A percentile compares a stretch with the other conserved stretches of the same genome.
These are phyloP conservation scores for Lolium perenne DNA, from an alignment of 176 grass and related monocot species.

Conservation along the genomic window DNA sequence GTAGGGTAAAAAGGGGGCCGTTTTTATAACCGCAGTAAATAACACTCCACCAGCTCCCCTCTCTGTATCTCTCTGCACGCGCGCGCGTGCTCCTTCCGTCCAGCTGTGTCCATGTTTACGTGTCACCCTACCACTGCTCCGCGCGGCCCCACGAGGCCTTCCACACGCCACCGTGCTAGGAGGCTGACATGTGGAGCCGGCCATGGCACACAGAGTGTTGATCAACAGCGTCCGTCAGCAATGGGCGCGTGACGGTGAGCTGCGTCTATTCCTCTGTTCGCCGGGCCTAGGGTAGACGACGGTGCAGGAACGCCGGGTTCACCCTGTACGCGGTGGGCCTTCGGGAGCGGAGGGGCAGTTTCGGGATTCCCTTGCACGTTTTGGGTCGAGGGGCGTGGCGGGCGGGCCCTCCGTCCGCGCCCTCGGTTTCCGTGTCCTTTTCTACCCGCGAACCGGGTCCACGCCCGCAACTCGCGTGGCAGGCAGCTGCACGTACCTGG, in stretches of 20 bases:
- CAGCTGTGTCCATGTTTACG: conserved; percentile 1
- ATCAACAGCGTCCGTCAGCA: background rate
- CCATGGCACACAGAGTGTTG: no score
- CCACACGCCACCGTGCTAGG: background rate
- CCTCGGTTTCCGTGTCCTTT: conserved; percentile 22
- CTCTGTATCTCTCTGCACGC: background rate
- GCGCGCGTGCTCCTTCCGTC: background rate
- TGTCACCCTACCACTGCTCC: background rate
- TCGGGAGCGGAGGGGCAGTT: background rate
- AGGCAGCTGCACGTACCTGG: background rate
- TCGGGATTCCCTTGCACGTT: background rate
- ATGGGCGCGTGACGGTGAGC: no score
- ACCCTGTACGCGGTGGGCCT: background rate
- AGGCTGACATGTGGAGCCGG: background rate
- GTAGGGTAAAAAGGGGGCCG: background rate
- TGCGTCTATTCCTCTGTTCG: background rate
- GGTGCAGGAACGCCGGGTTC: background rate
- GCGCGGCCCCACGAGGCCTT: background rate
- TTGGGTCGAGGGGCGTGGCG: background rate
- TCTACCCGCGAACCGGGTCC: background rate
- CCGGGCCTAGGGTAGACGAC: background rate
- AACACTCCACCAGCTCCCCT: background rate
- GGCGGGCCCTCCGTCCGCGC: background rate
- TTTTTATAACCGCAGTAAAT: conserved; percentile 20
- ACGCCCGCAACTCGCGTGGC: conserved; percentile 15